A percentile compares a stretch with the other conserved stretches of the same genome.
These are phyloP conservation scores for Claviceps lovelessii DNA, from an alignment of 2,329 filamentous ascomycete species.

Conservation along the genomic window DNA sequence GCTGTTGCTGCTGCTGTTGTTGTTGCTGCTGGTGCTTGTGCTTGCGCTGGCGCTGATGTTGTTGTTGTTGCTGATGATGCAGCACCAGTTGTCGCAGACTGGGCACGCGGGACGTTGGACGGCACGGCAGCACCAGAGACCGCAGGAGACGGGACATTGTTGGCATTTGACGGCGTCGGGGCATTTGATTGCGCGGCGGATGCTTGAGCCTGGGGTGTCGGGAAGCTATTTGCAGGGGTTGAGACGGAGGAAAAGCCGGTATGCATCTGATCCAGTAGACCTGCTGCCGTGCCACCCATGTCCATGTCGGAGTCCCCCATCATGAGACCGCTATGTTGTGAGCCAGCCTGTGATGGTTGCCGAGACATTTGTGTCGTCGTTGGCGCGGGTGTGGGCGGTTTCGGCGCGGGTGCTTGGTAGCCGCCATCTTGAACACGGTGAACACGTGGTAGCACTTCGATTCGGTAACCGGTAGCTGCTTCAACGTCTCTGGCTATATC, in stretches of 20 bases:
- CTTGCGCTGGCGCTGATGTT: not conserved
- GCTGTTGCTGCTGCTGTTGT: conserved; percentile 7
- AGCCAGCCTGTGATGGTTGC: conserved; percentile 39
- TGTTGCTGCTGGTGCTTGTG: conserved; percentile 2
- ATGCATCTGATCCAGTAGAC: conserved; percentile 55
- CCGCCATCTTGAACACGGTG: conserved; percentile 67
- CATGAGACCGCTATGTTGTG: conserved; percentile 40
- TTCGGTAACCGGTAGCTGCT: conserved; percentile 49
- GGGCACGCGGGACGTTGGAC: conserved; percentile 3
- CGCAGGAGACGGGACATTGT: conserved; percentile 32
- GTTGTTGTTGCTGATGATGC: not conserved
- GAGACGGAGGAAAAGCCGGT: conserved; percentile 44
- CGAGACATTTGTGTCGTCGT: conserved; percentile 29
- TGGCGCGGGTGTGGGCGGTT: conserved; percentile 16
- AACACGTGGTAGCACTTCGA: conserved; percentile 49
- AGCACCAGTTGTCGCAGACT: not conserved
- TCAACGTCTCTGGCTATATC: conserved; percentile 67
- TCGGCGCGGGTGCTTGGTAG: conserved; percentile 45
- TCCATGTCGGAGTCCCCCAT: conserved; percentile 48
- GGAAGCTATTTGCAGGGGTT: conserved; percentile 46
- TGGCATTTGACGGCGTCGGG: conserved; percentile 38
- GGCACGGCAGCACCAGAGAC: conserved; percentile 1
- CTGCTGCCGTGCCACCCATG: conserved; percentile 50
- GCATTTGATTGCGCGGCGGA: conserved; percentile 41
- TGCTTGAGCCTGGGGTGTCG: conserved; percentile 45